These are phyloP conservation scores for Eucalyptus guilfoylei DNA, from an alignment of 345 rosid genomes.

Conservation along the genomic window DNA sequence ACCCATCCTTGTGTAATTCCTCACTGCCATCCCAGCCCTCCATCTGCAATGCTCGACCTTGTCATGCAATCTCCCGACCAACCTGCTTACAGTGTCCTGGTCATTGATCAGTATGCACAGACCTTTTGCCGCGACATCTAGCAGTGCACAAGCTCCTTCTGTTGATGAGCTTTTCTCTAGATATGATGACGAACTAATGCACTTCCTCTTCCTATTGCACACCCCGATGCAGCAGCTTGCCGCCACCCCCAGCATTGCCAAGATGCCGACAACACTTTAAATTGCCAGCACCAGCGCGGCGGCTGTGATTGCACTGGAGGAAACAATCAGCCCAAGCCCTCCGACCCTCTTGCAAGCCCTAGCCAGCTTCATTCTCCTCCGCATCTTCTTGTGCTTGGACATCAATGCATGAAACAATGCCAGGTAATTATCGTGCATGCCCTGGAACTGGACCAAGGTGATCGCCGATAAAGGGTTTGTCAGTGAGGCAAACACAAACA, in stretches of 20 bases:
- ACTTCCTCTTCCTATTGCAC: not conserved
- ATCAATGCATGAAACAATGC: constrained; percentile 31
- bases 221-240: not conserved
- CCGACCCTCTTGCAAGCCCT: constrained; percentile 29
- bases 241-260: constrained; percentile 46
- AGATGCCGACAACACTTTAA: constrained; percentile 50
- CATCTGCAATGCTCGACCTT: constrained; percentile 55
- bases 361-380: constrained; percentile 21
- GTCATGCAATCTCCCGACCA: constrained; percentile 40
- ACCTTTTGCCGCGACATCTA: constrained; percentile 69
- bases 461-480: constrained; percentile 37
- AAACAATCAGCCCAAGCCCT: constrained; percentile 22
- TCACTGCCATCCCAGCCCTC: constrained; percentile 40
- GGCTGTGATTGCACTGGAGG: constrained; percentile 24
- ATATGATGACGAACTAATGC: not conserved
- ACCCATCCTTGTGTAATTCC: constrained; percentile 14
- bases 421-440: constrained; percentile 27
- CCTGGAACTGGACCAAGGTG: constrained; percentile 6
- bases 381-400: constrained; percentile 24
- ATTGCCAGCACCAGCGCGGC: constrained; percentile 36
- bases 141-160: constrained; percentile 29
- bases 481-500: constrained; percentile 25
- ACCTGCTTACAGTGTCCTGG: constrained; percentile 46
- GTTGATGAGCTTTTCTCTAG: not conserved
- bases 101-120: constrained; percentile 57